Evolutionary conservation across 441 rosid species (phyloP).

Genomic region (Raphanus hybrid): DNA sequence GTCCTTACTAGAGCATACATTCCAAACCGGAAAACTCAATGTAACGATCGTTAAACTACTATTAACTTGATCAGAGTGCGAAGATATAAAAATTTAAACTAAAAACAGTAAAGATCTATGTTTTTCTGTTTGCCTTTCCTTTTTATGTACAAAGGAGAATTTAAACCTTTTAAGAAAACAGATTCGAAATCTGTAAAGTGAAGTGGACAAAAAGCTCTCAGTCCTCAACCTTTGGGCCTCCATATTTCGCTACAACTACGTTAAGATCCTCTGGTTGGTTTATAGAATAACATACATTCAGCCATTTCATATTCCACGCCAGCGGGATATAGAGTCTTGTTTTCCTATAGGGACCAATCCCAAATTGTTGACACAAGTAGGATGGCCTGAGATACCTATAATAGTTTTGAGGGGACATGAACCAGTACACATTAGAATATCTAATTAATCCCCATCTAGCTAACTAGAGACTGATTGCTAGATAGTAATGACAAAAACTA

Average conservation of each 20-base stretch:
- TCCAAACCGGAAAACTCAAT: not conserved
- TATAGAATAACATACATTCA: constrained; percentile 11
- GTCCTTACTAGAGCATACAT: not conserved
- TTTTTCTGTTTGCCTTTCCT: constrained; percentile 3
- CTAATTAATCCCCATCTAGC: constrained; percentile 6
- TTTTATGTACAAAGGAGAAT: constrained; percentile 38
- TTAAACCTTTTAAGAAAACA: not conserved
- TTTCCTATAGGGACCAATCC: not conserved
- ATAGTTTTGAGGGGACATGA: not conserved
- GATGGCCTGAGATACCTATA: constrained; percentile 1
- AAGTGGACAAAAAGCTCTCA: constrained; percentile 10
- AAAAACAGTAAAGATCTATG: constrained; percentile 9
- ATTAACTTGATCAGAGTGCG: not conserved
- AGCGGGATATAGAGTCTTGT: not conserved
- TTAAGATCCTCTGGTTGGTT: constrained; percentile 61
- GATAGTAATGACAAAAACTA: not conserved
- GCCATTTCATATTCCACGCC: not conserved
- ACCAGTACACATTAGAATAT: not conserved
- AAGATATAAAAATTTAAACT: not conserved
- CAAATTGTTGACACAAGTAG: not conserved
- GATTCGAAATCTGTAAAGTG: constrained; percentile 3
- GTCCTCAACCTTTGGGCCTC: constrained; percentile 55
- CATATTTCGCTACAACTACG: constrained; percentile 56
- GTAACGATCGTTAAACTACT: not conserved
- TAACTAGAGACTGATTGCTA: not conserved